Percentiles rank a stretch among this genome's conserved stretches.
Evolutionary conservation across 2,329 filamentous ascomycete species (phyloP).

Genomic region (Lizonia empirigonia): DNA sequence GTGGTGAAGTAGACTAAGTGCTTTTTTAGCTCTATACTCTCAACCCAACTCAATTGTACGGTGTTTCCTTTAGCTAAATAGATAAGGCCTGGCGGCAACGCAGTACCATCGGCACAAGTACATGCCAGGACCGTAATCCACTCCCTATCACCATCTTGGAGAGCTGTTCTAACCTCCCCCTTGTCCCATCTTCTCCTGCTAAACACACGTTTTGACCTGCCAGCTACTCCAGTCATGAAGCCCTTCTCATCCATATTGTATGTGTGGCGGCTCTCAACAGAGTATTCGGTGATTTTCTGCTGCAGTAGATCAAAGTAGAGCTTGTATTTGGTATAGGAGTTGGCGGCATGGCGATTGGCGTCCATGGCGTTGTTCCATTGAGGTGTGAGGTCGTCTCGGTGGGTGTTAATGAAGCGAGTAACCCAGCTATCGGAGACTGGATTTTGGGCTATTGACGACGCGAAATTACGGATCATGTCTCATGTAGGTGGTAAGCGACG

Average conservation of each 20-base stretch:
- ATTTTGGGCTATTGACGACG: neutral
- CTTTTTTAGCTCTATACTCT: conserved; percentile 1
- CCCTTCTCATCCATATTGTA: no score
- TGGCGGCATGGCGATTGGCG: no score
- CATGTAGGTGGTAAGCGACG: no score
- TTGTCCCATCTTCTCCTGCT: neutral
- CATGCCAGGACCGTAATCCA: conserved; percentile 15
- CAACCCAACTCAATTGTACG: conserved; percentile 13
- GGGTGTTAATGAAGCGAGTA: neutral
- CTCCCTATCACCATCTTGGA: conserved; percentile 11
- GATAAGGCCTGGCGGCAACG: conserved; percentile 13
- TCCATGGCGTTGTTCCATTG: neutral
- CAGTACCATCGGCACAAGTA: conserved; percentile 15
- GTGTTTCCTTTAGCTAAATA: conserved; percentile 5
- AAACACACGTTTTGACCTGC: neutral
- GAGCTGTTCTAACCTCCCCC: neutral
- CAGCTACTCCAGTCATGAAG: no score
- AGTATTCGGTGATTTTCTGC: no score
- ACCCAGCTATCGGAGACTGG: neutral
- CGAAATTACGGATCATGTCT: neutral
- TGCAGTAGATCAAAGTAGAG: no score
- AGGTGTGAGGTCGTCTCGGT: neutral
- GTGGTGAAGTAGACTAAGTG: no score
- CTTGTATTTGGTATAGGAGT: no score
- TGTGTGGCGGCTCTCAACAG: no score